phyloP scores from a whole-genome alignment of 148 eudicot species.

The Rheum nobile region DNA sequence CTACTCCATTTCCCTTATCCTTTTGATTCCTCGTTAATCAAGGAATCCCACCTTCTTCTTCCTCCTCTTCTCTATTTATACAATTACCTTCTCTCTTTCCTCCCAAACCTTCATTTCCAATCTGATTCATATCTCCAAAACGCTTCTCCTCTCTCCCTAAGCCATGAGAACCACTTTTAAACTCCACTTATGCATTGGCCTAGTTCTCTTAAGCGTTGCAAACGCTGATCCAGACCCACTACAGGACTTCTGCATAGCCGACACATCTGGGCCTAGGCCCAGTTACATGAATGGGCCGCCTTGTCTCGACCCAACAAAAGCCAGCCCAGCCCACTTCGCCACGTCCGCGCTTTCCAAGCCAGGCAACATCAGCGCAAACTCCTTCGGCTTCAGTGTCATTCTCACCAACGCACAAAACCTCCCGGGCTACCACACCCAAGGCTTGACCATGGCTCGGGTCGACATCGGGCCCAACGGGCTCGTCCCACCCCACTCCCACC shows the following conservation, averaged over 20 bases:
- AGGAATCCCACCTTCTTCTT: not conserved
- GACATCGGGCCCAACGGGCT: slow-evolving; percentile 51
- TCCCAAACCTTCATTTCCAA: slow-evolving; percentile 26
- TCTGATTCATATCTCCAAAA: not conserved
- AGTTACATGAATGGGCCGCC: slow-evolving; percentile 37
- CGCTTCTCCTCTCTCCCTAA: not conserved
- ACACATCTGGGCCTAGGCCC: slow-evolving; percentile 20
- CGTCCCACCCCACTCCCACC: slow-evolving; percentile 80
- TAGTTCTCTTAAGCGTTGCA: slow-evolving; percentile 9
- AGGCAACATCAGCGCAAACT: slow-evolving; percentile 34
- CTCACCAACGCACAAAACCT: slow-evolving; percentile 41
- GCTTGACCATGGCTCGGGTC: slow-evolving; percentile 59
- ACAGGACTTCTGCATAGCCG: slow-evolving; percentile 75
- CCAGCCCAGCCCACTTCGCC: slow-evolving; percentile 45
- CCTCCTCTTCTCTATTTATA: slow-evolving; percentile 6
- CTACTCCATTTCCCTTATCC: slow-evolving; percentile 22
- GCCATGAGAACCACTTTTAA: slow-evolving; percentile 24
- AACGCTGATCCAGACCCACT: slow-evolving; percentile 63
- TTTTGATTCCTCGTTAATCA: not conserved
- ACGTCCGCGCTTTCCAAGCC: slow-evolving; percentile 62
- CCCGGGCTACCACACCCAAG: slow-evolving; percentile 70
- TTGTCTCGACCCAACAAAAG: slow-evolving; percentile 44
- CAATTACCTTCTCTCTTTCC: slow-evolving; percentile 12
- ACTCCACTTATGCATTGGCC: slow-evolving; percentile 13
- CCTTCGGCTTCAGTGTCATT: slow-evolving; percentile 47